These are phyloP conservation scores for Pichia insulana DNA, from an alignment of 805 yeast species.

Conservation along the genomic window DNA sequence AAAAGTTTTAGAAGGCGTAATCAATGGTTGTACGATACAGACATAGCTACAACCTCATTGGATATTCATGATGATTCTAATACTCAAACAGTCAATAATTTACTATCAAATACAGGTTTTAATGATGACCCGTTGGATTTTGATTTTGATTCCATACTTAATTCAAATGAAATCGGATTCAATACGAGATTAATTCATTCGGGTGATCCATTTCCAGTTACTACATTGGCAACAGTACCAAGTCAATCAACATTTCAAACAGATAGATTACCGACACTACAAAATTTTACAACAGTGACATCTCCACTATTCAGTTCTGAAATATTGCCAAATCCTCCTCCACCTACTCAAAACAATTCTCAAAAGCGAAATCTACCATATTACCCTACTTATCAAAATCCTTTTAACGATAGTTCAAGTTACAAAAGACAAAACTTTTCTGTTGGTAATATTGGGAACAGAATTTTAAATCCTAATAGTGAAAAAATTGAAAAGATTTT, in stretches of 20 bases:
- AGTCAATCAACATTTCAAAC: neutral
- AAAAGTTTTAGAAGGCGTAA: slow-evolving; percentile 28
- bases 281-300: neutral
- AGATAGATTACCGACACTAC: neutral
- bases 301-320: neutral
- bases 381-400: slow-evolving; percentile 22
- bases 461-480: slow-evolving; percentile 39
- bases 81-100: neutral
- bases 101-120: no score
- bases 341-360: neutral
- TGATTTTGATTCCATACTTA: slow-evolving; percentile 24
- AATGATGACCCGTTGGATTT: slow-evolving; percentile 13
- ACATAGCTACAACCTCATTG: neutral
- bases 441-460: slow-evolving; percentile 29
- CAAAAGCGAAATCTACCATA: slow-evolving; percentile 13
- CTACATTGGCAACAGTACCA: slow-evolving; percentile 1
- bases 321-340: slow-evolving; percentile 1
- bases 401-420: slow-evolving; percentile 14
- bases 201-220: slow-evolving; percentile 23
- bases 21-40: slow-evolving; percentile 10
- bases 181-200: slow-evolving; percentile 30
- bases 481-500: slow-evolving; percentile 39
- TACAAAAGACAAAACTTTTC: slow-evolving; percentile 17
- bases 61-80: neutral
- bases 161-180: slow-evolving; percentile 25